These are phyloP conservation scores for Dinochytrium kinnereticum DNA, from an alignment of 371 early-diverging fungal genomes.

Conservation along the genomic window DNA sequence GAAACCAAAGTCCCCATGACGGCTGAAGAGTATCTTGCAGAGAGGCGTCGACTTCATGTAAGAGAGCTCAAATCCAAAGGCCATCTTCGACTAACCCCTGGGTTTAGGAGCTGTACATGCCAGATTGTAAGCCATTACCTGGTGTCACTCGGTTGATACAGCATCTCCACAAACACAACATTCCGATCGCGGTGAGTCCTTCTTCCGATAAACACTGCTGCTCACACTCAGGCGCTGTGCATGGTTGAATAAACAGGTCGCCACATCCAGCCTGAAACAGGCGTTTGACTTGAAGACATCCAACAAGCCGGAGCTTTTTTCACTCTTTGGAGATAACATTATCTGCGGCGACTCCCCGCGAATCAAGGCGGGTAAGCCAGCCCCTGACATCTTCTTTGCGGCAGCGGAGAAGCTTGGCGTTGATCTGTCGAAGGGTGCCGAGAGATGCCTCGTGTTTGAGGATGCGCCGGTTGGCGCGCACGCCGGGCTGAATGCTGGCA, in stretches of 20 bases:
- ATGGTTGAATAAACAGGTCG: too few species aligned
- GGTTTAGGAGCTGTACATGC: slow-evolving; percentile 64
- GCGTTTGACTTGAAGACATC: slow-evolving; percentile 77
- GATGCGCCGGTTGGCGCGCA: slow-evolving; percentile 84
- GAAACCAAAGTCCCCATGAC: slow-evolving; percentile 73
- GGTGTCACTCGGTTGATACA: slow-evolving; percentile 75
- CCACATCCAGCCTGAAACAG: slow-evolving; percentile 78
- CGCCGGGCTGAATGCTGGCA: slow-evolving; percentile 82
- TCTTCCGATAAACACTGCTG: slow-evolving; percentile 16
- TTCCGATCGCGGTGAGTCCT: slow-evolving; percentile 78
- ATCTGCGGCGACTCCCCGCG: slow-evolving; percentile 83
- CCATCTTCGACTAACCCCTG: slow-evolving; percentile 33
- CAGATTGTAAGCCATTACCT: slow-evolving; percentile 66
- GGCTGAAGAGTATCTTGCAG: slow-evolving; percentile 74
- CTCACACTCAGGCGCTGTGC: too few species aligned
- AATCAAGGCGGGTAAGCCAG: slow-evolving; percentile 82
- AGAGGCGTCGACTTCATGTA: slow-evolving; percentile 60
- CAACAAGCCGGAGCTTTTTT: slow-evolving; percentile 74
- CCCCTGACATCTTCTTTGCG: slow-evolving; percentile 87
- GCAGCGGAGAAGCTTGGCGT: slow-evolving; percentile 58
- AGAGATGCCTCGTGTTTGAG: slow-evolving; percentile 89
- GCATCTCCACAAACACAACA: slow-evolving; percentile 73
- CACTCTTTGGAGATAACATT: slow-evolving; percentile 77
- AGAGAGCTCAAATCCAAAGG: too few species aligned
- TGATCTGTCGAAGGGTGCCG: slow-evolving; percentile 55